phyloP scores from a whole-genome alignment of 1,284 basidiomycete genomes.

The Irpex sp. region DNA sequence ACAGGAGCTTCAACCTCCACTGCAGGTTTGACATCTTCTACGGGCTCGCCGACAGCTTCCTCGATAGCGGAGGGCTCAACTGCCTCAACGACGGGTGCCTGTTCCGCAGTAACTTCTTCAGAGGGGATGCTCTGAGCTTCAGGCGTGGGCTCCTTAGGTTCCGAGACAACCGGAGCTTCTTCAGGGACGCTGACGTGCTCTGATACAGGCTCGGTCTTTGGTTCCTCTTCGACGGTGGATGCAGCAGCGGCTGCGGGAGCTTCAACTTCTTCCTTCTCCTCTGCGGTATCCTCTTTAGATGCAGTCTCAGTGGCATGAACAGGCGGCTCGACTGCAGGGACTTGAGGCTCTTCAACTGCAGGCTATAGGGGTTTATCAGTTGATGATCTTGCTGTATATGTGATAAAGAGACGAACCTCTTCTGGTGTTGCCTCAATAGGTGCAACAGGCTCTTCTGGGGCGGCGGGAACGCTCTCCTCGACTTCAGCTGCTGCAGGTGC shows the following conservation, averaged over 20 bases:
- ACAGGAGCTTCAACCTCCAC: neutral
- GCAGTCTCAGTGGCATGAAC: neutral
- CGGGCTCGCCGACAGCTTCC: neutral
- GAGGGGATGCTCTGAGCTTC: neutral
- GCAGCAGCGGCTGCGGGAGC: neutral
- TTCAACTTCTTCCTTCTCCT: neutral
- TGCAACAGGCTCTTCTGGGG: too few species aligned
- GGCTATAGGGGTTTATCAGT: neutral
- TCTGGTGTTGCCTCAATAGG: neutral
- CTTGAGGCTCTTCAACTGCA: neutral
- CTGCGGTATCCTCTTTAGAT: neutral
- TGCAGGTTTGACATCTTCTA: neutral
- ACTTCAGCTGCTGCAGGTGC: conserved; percentile 1
- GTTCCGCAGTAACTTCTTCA: neutral
- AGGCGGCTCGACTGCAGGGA: neutral
- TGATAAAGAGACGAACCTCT: neutral
- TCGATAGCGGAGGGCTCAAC: neutral
- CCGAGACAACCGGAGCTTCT: neutral
- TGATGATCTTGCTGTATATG: neutral
- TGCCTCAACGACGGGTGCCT: neutral
- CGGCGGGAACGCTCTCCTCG: conserved; percentile 1
- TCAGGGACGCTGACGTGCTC: neutral
- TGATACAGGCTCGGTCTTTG: neutral
- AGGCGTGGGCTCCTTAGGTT: neutral
- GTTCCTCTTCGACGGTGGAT: neutral